These are phyloP conservation scores for Fusarium chlamydosporum DNA, from an alignment of 2,329 filamentous ascomycete species.

Conservation along the genomic window DNA sequence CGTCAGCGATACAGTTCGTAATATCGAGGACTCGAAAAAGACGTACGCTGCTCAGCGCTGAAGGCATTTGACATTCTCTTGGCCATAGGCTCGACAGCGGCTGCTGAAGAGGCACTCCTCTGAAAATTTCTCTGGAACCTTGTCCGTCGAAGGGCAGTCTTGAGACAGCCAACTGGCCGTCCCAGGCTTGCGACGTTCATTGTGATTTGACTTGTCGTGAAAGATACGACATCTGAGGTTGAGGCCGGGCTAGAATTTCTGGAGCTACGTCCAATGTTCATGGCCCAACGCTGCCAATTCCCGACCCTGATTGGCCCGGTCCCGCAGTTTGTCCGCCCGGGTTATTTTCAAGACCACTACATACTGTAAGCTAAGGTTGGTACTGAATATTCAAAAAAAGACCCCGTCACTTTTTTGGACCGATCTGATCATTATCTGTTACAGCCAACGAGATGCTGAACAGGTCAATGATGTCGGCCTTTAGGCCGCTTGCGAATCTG, in stretches of 20 bases:
- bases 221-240: conserved; percentile 41
- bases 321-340: conserved; percentile 51
- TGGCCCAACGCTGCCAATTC: conserved; percentile 38
- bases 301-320: conserved; percentile 57
- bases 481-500: conserved; percentile 46
- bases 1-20: conserved; percentile 30
- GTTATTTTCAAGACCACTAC: conserved; percentile 32
- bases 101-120: conserved; percentile 65
- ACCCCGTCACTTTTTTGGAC: not conserved
- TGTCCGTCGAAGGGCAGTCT: conserved; percentile 72
- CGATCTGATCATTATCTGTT: conserved; percentile 25
- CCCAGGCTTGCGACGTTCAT: conserved; percentile 74
- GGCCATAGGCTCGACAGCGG: conserved; percentile 36
- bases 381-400: conserved; percentile 10
- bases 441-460: conserved; percentile 37
- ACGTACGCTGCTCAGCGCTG: conserved; percentile 56
- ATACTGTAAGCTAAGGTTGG: not conserved
- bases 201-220: conserved; percentile 49
- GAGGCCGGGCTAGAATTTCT: conserved; percentile 49
- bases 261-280: conserved; percentile 41
- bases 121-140: conserved; percentile 63
- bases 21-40: not conserved
- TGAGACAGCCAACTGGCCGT: conserved; percentile 80
- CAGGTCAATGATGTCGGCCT: conserved; percentile 47
- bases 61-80: conserved; percentile 46